Percentiles rank a stretch among this genome's conserved stretches.
Conservation (phyloP, 2,329 filamentous ascomycete genomes). For the Pyrenophora tritici-repentis region DNA sequence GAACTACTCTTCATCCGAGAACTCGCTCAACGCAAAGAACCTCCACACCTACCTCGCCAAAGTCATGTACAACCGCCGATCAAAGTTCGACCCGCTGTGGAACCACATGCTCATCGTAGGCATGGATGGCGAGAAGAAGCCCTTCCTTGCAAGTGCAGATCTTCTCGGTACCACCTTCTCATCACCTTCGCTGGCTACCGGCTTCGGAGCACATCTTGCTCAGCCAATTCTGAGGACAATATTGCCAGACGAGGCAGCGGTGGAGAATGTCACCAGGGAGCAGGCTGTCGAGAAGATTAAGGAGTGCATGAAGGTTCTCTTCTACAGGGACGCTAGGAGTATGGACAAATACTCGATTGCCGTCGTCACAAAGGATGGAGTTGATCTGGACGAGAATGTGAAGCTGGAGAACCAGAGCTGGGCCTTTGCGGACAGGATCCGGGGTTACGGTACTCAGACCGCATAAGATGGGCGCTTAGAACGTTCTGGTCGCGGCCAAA, state of each 20-base stretch:
- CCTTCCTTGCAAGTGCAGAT: constrained; percentile 91
- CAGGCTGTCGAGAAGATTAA: constrained; percentile 79
- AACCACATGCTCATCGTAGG: constrained; percentile 93
- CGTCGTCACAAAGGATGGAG: constrained; percentile 81
- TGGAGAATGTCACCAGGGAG: constrained; percentile 73
- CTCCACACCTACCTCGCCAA: constrained; percentile 96
- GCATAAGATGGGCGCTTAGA: constrained; percentile 18
- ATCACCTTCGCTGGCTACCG: constrained; percentile 86
- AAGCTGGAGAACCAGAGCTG: constrained; percentile 95
- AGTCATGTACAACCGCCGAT: constrained; percentile 92
- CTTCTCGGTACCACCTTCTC: constrained; percentile 91
- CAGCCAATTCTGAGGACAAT: constrained; percentile 85
- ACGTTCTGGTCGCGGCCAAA: constrained; percentile 2
- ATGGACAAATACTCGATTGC: constrained; percentile 91
- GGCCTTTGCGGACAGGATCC: constrained; percentile 95
- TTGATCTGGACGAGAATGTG: constrained; percentile 82
- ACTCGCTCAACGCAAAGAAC: constrained; percentile 81
- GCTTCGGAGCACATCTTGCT: constrained; percentile 90
- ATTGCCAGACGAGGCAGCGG: constrained; percentile 82
- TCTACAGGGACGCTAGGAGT: constrained; percentile 94
- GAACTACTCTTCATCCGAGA: constrained; percentile 69
- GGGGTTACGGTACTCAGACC: constrained; percentile 87
- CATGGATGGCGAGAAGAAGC: constrained; percentile 73
- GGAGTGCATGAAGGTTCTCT: constrained; percentile 98
- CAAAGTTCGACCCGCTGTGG: constrained; percentile 96